Evolutionary conservation across 805 yeast genomes (phyloP).

Genomic region (Candida vartiovaarae): DNA sequence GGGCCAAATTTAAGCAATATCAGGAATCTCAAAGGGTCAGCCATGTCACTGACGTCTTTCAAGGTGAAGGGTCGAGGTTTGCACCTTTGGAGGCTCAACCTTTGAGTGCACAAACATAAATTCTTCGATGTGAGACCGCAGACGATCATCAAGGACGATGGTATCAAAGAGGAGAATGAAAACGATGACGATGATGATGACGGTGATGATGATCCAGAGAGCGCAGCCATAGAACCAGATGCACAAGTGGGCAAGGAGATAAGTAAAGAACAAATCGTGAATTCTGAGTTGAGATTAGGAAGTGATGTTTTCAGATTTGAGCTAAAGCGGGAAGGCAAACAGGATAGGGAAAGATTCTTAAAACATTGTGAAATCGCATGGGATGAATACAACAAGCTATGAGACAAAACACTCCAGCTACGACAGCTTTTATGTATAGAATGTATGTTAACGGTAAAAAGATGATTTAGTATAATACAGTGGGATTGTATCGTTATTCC

Average conservation of each 20-base stretch:
- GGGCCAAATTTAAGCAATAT: conserved; percentile 22
- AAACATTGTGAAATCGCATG: conserved; percentile 30
- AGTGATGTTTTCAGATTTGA: conserved; percentile 20
- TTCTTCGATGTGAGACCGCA: conserved; percentile 26
- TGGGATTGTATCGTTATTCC: no score
- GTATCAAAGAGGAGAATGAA: conserved; percentile 6
- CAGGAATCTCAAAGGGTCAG: conserved; percentile 16
- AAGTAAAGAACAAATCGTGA: conserved; percentile 6
- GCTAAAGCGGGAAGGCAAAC: conserved; percentile 12
- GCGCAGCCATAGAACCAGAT: conserved; percentile 31
- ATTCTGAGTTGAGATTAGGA: conserved; percentile 15
- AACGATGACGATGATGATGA: conserved; percentile 10
- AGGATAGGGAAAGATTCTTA: conserved; percentile 25
- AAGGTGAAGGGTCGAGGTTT: conserved; percentile 36
- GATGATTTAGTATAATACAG: no score
- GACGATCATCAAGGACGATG: background rate
- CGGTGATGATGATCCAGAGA: conserved; percentile 24
- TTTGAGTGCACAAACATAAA: conserved; percentile 39
- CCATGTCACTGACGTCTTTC: conserved; percentile 43
- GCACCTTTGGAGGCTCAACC: conserved; percentile 50
- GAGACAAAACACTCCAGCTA: no score
- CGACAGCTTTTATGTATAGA: no score
- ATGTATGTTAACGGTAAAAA: no score
- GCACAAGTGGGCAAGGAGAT: conserved; percentile 21
- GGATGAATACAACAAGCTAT: conserved; percentile 21